Percentiles rank a stretch among this genome's conserved stretches.
Evolutionary conservation across 2,329 filamentous ascomycete genomes (phyloP).

Genomic region (Atkinsonella hypoxylon): DNA sequence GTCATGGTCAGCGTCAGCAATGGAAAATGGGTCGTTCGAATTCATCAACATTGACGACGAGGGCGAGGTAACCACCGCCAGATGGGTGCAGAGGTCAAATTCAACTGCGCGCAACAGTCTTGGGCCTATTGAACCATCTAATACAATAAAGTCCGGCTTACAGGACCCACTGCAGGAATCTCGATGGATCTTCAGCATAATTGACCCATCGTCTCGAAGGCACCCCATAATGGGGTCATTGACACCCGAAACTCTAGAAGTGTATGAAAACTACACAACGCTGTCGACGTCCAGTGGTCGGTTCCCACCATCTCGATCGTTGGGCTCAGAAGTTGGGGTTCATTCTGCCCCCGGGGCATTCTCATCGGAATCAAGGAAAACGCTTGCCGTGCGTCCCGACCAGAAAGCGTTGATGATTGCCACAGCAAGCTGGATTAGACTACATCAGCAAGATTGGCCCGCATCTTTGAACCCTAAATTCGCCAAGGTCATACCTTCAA

Average conservation of each 20-base stretch:
- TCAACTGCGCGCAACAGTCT: conserved; percentile 10
- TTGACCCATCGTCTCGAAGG: conserved; percentile 54
- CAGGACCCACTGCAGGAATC: conserved; percentile 24
- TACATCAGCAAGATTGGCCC: conserved; percentile 25
- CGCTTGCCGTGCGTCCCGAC: conserved; percentile 19
- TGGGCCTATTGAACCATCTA: conserved; percentile 9
- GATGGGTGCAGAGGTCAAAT: conserved; percentile 50
- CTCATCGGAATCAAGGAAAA: conserved; percentile 18
- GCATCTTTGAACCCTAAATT: conserved; percentile 18
- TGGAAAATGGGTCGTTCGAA: conserved; percentile 49
- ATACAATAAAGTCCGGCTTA: conserved; percentile 13
- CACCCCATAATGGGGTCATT: conserved; percentile 66
- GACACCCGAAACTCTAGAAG: conserved; percentile 49
- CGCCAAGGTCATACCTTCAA: conserved; percentile 12
- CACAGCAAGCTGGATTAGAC: conserved; percentile 26
- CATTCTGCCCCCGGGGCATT: conserved; percentile 11
- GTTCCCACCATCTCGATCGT: conserved; percentile 32
- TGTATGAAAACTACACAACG: conserved; percentile 55
- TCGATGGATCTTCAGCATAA: conserved; percentile 66
- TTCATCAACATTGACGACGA: conserved; percentile 49
- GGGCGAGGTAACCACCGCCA: conserved; percentile 46
- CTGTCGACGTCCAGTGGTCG: conserved; percentile 37
- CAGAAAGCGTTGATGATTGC: conserved; percentile 26
- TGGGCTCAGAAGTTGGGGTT: conserved; percentile 14
- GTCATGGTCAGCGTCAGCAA: conserved; percentile 42